Evolutionary conservation across 2,329 filamentous ascomycete genomes (phyloP).

Genomic region (Alternaria triticimaculans): DNA sequence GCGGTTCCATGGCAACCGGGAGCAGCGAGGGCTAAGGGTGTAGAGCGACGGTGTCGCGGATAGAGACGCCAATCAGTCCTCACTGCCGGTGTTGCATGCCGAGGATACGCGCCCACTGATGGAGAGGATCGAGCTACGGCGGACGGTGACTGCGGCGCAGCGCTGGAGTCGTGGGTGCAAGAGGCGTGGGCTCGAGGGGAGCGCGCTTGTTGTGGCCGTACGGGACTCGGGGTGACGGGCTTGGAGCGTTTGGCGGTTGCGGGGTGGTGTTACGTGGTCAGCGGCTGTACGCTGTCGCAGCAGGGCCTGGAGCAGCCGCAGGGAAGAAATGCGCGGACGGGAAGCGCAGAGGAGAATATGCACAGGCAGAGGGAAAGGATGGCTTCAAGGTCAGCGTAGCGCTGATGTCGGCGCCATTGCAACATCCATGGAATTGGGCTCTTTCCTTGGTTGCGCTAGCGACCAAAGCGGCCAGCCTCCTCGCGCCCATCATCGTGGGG

Average conservation of each 20-base stretch:
- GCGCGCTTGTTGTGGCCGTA: neutral
- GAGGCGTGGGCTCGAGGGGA: neutral
- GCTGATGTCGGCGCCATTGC: slow-evolving; percentile 17
- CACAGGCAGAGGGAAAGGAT: slow-evolving; percentile 9
- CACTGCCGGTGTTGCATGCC: slow-evolving; percentile 45
- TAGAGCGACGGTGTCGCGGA: slow-evolving; percentile 32
- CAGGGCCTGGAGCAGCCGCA: neutral
- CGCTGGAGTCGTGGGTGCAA: neutral
- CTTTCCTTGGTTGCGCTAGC: slow-evolving; percentile 13
- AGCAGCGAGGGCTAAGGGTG: slow-evolving; percentile 11
- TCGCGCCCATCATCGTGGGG: slow-evolving; percentile 5
- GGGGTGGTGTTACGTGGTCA: slow-evolving; percentile 17
- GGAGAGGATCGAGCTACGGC: neutral
- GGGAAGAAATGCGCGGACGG: neutral
- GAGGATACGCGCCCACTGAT: slow-evolving; percentile 28
- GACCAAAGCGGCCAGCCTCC: slow-evolving; percentile 8
- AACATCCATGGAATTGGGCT: slow-evolving; percentile 15
- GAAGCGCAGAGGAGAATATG: neutral
- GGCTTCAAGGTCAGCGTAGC: slow-evolving; percentile 11
- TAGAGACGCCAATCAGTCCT: slow-evolving; percentile 45
- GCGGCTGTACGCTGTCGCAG: slow-evolving; percentile 5
- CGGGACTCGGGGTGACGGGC: slow-evolving; percentile 10
- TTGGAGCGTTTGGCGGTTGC: slow-evolving; percentile 17
- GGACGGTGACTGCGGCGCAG: slow-evolving; percentile 1
- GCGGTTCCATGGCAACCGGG: slow-evolving; percentile 43